Percentiles rank a stretch among this genome's conserved stretches.
These are phyloP conservation scores for Nitzschia inconspicua DNA, from an alignment of 108 stramenopile species.

Conservation along the genomic window DNA sequence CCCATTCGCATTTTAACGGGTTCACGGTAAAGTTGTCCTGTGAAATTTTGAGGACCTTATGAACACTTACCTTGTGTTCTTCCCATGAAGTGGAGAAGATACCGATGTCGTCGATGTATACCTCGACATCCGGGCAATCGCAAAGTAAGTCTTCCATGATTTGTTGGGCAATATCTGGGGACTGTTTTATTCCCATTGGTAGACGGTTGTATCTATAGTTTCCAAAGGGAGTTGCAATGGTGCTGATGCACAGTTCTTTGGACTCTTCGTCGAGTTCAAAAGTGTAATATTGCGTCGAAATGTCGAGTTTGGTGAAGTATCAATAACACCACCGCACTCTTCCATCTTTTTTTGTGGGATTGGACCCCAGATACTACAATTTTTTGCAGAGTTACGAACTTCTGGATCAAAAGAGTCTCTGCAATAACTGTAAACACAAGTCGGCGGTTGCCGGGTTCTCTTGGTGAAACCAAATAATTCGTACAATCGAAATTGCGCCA, in stretches of 20 bases:
- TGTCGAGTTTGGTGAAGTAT: slow-evolving; percentile 24
- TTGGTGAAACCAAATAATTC: too few relatives aligned
- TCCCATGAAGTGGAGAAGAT: slow-evolving; percentile 32
- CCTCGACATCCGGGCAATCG: slow-evolving; percentile 19
- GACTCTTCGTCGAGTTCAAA: slow-evolving; percentile 7
- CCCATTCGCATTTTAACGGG: slow-evolving; percentile 34
- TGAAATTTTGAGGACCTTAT: not conserved
- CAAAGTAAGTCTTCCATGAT: slow-evolving; percentile 34
- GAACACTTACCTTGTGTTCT: slow-evolving; percentile 12
- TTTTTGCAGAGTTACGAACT: too few relatives aligned
- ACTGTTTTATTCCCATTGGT: slow-evolving; percentile 45
- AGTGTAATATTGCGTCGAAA: slow-evolving; percentile 18
- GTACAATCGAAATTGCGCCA: too few relatives aligned
- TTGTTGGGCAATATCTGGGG: slow-evolving; percentile 47
- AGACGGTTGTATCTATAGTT: slow-evolving; percentile 31
- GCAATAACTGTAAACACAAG: too few relatives aligned
- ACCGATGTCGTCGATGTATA: slow-evolving; percentile 53
- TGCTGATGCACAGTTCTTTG: too few relatives aligned
- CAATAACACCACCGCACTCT: too few relatives aligned
- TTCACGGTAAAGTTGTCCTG: slow-evolving; percentile 18
- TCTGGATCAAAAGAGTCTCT: too few relatives aligned
- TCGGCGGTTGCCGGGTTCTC: too few relatives aligned
- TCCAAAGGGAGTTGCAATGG: slow-evolving; percentile 49
- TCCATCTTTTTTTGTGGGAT: too few relatives aligned
- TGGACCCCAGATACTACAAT: too few relatives aligned